Evolutionary conservation across 768 basidiomycete genomes (phyloP).

Genomic region (Phylloporus scabripes): DNA sequence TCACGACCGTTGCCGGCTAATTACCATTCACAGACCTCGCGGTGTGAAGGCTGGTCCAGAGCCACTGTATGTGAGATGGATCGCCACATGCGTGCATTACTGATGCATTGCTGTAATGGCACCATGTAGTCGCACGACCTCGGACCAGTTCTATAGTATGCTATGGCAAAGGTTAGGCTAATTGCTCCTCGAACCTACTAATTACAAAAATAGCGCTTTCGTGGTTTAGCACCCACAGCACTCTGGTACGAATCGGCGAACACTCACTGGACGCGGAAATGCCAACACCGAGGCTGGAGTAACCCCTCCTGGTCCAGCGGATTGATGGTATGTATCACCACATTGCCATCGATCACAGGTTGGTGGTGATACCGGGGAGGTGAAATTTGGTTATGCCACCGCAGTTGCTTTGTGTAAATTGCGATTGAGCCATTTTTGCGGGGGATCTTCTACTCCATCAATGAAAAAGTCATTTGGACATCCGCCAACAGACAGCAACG

Average conservation of each 20-base stretch:
- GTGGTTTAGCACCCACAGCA: neutral
- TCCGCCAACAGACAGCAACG: neutral
- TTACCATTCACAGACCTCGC: neutral
- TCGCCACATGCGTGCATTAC: neutral
- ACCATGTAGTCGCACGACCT: neutral
- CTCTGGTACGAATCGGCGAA: neutral
- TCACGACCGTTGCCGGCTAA: neutral
- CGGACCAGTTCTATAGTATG: neutral
- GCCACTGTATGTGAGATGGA: neutral
- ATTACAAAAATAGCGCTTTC: constrained; percentile 1
- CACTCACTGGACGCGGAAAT: neutral
- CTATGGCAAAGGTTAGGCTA: neutral
- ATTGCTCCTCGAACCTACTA: neutral
- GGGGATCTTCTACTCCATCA: neutral
- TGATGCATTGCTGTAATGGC: neutral
- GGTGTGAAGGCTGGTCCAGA: neutral
- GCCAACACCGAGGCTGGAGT: neutral
- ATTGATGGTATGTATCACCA: neutral
- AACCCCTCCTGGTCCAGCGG: neutral
- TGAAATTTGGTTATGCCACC: neutral
- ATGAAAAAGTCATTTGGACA: neutral
- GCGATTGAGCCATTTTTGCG: neutral
- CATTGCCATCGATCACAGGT: constrained; percentile 2
- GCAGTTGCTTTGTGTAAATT: neutral
- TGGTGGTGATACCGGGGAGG: neutral